Conservation (phyloP, 1,284 basidiomycete species). For the Singerocomus inundabilis region DNA sequence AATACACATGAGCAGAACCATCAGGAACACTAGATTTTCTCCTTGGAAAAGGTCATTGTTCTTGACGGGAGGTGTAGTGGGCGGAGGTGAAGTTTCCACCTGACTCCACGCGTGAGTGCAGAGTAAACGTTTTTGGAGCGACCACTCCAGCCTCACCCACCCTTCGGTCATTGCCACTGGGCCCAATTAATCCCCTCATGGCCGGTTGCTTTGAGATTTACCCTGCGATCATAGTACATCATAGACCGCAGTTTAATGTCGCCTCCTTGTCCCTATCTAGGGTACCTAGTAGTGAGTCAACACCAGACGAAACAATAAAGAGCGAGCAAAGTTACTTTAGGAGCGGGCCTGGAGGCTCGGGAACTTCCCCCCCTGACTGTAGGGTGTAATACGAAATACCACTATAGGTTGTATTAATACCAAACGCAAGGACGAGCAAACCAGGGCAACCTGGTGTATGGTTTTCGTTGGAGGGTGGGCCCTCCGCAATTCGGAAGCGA, state of each 20-base stretch:
- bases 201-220: constrained; percentile 44
- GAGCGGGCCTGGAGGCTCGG: constrained; percentile 42
- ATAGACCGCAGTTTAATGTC: constrained; percentile 53
- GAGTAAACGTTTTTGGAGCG: no score
- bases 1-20: constrained; percentile 34
- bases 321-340: constrained; percentile 32
- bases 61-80: constrained; percentile 33
- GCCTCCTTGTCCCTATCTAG: constrained; percentile 37
- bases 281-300: constrained; percentile 33
- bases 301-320: not conserved
- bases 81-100: constrained; percentile 56
- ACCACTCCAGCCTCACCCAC: constrained; percentile 48
- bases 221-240: constrained; percentile 47
- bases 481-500: not conserved
- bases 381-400: constrained; percentile 44
- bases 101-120: constrained; percentile 34
- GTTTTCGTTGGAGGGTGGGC: constrained; percentile 16
- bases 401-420: constrained; percentile 49
- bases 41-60: constrained; percentile 40
- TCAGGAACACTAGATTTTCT: constrained; percentile 38
- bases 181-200: constrained; percentile 44
- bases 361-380: constrained; percentile 44
- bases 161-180: constrained; percentile 41
- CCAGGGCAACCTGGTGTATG: constrained; percentile 23
- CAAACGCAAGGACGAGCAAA: constrained; percentile 46